Evolutionary conservation across 2,329 filamentous ascomycete genomes (phyloP), one percentile per base, ranked within the genome.

Genomic region (Trichoderma lentiforme): DNA sequence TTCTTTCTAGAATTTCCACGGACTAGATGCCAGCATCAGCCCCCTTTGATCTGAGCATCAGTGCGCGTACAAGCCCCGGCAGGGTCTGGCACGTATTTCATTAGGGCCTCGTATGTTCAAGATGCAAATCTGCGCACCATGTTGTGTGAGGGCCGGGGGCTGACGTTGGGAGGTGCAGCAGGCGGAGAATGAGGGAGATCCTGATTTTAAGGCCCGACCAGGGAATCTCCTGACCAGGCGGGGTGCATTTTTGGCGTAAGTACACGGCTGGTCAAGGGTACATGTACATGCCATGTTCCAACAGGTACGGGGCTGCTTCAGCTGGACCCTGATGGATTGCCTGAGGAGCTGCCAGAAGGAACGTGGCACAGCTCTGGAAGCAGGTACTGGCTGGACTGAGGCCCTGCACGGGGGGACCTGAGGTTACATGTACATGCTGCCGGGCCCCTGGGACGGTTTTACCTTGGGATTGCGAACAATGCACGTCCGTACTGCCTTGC

Each of bases 81-180:
- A 62, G 36, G 26, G 26, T 30, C 28, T 9, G 62, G 62, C 24
- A 58, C 26, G 57, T 57, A 57, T 28, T 60, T 61, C 32, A 61
- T 61, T 61, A 26, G 28, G 24, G 28, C 4, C 56, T 61, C 66
- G 39, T 70, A 62, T 61, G 57, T 51, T 61, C 57, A 62, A 51
- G 66, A 70, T 70, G 66, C 39, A 62, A 70, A 70, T 70, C 66
- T 70, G 66, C 66, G 66, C 57, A 70, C 66, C 66, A 61, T 61
- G 57, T 34, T 36, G 9, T 36, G 58, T 30, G 51, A 30, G 51
- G 28, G 57, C 39, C 28, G 57, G 66, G 65, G 66, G 36, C 28
- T 62, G 66, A 53, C 28, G 63, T 56, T 66, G 43, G 43, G 53
- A 47, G 47, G 26, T 62, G 39, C 66, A 53, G 66, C 28, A 61